Percentiles rank a stretch among this genome's conserved stretches.
Conservation (phyloP, 192 early-diverging fungal species). For the Lobosporangium transversale region DNA sequence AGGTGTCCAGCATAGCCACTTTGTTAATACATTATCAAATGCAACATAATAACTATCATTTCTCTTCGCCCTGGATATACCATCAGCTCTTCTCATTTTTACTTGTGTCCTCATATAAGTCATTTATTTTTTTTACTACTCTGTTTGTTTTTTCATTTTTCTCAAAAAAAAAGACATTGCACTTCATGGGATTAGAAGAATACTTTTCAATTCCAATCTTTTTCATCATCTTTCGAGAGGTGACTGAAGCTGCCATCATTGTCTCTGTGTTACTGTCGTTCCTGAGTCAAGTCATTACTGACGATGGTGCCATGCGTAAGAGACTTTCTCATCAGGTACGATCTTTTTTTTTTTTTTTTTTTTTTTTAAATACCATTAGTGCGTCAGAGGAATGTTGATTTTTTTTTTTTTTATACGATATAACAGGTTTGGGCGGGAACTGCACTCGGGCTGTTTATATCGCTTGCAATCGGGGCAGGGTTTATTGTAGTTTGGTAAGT, state of each 20-base stretch:
- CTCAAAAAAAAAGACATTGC: background rate
- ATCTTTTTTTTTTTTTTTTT: background rate
- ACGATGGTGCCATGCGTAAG: slow-evolving; percentile 26
- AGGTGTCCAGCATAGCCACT: no score
- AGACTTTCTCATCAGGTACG: slow-evolving; percentile 42
- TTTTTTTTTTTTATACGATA: background rate
- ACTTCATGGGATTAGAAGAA: slow-evolving; percentile 5
- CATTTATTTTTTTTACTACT: background rate
- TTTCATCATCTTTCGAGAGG: slow-evolving; percentile 83
- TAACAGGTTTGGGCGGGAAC: slow-evolving; percentile 86
- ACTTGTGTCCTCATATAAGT: no score
- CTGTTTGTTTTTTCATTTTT: background rate
- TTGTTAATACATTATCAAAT: no score
- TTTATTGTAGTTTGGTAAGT: slow-evolving; percentile 85
- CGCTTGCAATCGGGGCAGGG: slow-evolving; percentile 73
- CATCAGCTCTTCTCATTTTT: no score
- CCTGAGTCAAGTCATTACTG: slow-evolving; percentile 38
- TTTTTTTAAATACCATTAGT: no score
- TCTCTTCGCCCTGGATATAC: no score
- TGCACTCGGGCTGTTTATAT: slow-evolving; percentile 68
- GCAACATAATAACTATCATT: no score
- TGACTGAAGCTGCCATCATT: slow-evolving; percentile 87
- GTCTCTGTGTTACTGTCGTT: slow-evolving; percentile 86
- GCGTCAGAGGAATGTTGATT: background rate
- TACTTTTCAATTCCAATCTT: slow-evolving; percentile 68